A percentile compares a stretch with the other conserved stretches of the same genome.
Evolutionary conservation across 805 yeast genomes (phyloP).

Genomic region (Kodamaea kaohsiungensis): DNA sequence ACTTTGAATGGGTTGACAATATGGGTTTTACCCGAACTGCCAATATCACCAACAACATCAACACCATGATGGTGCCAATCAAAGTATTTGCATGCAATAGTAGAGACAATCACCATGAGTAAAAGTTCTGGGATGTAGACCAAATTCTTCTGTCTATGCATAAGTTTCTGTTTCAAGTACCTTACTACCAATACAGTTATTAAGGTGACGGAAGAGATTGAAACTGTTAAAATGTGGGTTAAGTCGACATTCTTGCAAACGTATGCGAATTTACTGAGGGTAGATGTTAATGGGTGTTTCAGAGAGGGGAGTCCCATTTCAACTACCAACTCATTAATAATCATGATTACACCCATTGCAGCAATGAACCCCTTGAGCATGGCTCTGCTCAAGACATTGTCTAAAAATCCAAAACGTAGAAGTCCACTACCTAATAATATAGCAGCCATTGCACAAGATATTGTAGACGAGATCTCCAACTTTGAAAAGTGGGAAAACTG

Average conservation of each 20-base stretch:
- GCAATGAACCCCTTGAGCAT: slow-evolving; percentile 80
- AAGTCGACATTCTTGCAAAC: slow-evolving; percentile 10
- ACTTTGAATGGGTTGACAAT: slow-evolving; percentile 26
- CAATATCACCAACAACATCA: slow-evolving; percentile 30
- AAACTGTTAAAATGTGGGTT: slow-evolving; percentile 17
- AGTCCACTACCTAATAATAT: slow-evolving; percentile 33
- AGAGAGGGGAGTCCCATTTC: slow-evolving; percentile 37
- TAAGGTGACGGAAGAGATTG: slow-evolving; percentile 24
- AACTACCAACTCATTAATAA: slow-evolving; percentile 54
- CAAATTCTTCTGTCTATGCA: slow-evolving; percentile 19
- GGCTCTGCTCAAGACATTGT: slow-evolving; percentile 75
- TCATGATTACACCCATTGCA: slow-evolving; percentile 84
- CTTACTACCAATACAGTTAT: slow-evolving; percentile 23
- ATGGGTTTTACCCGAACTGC: slow-evolving; percentile 3
- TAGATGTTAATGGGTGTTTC: slow-evolving; percentile 24
- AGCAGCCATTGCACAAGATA: slow-evolving; percentile 19
- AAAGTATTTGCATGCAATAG: slow-evolving; percentile 24
- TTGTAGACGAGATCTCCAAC: slow-evolving; percentile 22
- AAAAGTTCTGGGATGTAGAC: slow-evolving; percentile 35
- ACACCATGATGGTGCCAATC: slow-evolving; percentile 30
- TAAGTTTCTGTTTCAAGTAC: slow-evolving; percentile 17
- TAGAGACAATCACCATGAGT: slow-evolving; percentile 31
- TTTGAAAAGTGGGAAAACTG: slow-evolving; percentile 43
- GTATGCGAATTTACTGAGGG: slow-evolving; percentile 22
- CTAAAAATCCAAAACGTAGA: slow-evolving; percentile 82